Evolutionary conservation across 2,329 filamentous ascomycete species (phyloP).

Genomic region (Neofusicoccum ribis): DNA sequence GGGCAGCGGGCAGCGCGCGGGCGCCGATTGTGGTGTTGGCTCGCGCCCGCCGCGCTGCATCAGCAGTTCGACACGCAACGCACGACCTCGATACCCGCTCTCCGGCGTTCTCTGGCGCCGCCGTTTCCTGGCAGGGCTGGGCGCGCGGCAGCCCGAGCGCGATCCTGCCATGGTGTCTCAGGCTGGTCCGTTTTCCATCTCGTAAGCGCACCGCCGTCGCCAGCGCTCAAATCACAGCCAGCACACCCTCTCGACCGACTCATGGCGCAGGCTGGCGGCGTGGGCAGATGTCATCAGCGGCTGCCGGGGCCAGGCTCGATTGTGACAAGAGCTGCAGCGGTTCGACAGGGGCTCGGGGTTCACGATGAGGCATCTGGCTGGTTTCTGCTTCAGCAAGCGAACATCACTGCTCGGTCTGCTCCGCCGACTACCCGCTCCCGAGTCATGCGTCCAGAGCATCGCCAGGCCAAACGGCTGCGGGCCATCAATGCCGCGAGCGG

Average conservation of each 20-base stretch:
- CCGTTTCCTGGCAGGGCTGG: background rate
- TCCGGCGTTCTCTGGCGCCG: conserved; percentile 9
- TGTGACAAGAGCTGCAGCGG: conserved; percentile 7
- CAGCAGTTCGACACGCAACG: conserved; percentile 4
- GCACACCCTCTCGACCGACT: conserved; percentile 7
- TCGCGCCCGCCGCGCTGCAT: background rate
- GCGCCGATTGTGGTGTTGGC: conserved; percentile 1
- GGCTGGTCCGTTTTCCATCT: conserved; percentile 5
- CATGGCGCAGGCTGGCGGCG: conserved; percentile 1
- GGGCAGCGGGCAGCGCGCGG: background rate
- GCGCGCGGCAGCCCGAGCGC: conserved; percentile 7
- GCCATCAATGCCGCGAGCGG: conserved; percentile 13
- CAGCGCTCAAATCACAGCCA: conserved; percentile 5
- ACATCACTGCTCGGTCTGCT: conserved; percentile 5
- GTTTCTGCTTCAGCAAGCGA: conserved; percentile 9
- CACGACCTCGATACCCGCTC: conserved; percentile 8
- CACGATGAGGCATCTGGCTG: conserved; percentile 9
- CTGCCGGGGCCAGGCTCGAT: background rate
- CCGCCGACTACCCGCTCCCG: conserved; percentile 9
- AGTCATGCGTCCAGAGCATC: conserved; percentile 10
- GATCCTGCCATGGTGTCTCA: conserved; percentile 11
- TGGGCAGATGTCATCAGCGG: conserved; percentile 12
- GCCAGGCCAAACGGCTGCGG: conserved; percentile 4
- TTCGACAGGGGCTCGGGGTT: background rate
- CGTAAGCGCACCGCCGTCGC: conserved; percentile 7